Conservation (phyloP, 2,329 filamentous ascomycete genomes). For the Aspergillus sp. region DNA sequence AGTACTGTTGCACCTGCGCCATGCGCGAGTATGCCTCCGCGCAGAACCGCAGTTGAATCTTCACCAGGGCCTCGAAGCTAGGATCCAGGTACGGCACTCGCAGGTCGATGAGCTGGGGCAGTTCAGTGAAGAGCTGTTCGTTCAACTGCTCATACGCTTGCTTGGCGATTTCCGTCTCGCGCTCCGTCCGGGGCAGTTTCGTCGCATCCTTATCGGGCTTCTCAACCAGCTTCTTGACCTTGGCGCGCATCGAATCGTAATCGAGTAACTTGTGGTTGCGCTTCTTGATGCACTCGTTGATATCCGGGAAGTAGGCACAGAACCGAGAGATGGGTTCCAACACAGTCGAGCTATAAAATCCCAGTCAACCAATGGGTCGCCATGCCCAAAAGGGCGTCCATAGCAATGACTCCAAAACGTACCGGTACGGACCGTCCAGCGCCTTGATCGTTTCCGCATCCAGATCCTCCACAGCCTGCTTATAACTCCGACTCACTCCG, state of each 20-base stretch:
- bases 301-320: slow-evolving; percentile 97
- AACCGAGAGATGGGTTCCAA: slow-evolving; percentile 94
- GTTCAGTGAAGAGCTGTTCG: slow-evolving; percentile 87
- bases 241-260: slow-evolving; percentile 92
- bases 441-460: slow-evolving; percentile 99
- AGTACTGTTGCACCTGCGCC: slow-evolving; percentile 98
- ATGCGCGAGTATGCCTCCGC: slow-evolving; percentile 96
- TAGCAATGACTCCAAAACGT: slow-evolving; percentile 23
- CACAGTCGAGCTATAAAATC: slow-evolving; percentile 71
- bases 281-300: slow-evolving; percentile 99
- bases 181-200: slow-evolving; percentile 92
- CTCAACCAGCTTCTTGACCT: slow-evolving; percentile 94
- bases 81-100: slow-evolving; percentile 96
- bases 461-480: slow-evolving; percentile 95
- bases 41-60: slow-evolving; percentile 97
- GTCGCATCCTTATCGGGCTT: slow-evolving; percentile 98
- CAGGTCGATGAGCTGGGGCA: slow-evolving; percentile 94
- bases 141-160: slow-evolving; percentile 94
- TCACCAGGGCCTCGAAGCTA: slow-evolving; percentile 95
- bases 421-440: slow-evolving; percentile 91
- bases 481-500: slow-evolving; percentile 94
- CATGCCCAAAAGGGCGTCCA: too few species aligned
- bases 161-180: slow-evolving; percentile 93
- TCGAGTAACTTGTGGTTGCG: slow-evolving; percentile 97
- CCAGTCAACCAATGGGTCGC: background rate